A percentile compares a stretch with the other conserved stretches of the same genome.
Conservation (phyloP, 345 rosid species). For the Lenwebbia sp. region DNA sequence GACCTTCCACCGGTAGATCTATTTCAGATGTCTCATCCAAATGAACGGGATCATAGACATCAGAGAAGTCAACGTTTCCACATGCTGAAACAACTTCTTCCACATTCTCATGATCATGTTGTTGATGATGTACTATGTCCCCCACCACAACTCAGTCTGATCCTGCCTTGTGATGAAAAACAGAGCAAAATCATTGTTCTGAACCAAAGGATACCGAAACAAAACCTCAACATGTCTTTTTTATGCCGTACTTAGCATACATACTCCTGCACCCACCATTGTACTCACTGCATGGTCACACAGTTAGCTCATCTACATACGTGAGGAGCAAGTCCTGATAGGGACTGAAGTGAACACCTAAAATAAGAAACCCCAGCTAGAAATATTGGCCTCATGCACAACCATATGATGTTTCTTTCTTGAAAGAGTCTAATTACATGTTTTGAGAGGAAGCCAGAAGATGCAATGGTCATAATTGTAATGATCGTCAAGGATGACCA, state of each 20-base stretch:
- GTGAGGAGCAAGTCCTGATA: conserved; percentile 20
- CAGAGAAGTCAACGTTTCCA: conserved; percentile 22
- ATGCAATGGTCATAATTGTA: background rate
- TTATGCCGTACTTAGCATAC: conserved; percentile 20
- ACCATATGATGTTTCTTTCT: background rate
- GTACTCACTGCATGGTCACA: conserved; percentile 93
- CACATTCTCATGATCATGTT: conserved; percentile 30
- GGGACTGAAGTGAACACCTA: background rate
- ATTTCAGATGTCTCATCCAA: conserved; percentile 46
- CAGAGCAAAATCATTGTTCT: background rate
- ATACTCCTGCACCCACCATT: conserved; percentile 75
- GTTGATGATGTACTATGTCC: conserved; percentile 61
- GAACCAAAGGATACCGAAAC: background rate
- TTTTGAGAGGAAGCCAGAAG: too few species aligned
- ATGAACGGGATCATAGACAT: conserved; percentile 25
- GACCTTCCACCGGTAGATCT: conserved; percentile 37
- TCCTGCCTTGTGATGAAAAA: conserved; percentile 33
- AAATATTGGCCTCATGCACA: background rate
- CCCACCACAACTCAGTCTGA: conserved; percentile 49
- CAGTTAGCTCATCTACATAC: conserved; percentile 92
- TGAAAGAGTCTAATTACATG: too few species aligned
- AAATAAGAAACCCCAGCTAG: background rate
- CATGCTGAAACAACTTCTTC: conserved; percentile 18
- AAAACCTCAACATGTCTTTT: background rate
- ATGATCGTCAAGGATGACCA: background rate